A percentile compares a stretch with the other conserved stretches of the same genome.
Conservation (phyloP, 129 eudicot species). For the Flaveria bidentis region DNA sequence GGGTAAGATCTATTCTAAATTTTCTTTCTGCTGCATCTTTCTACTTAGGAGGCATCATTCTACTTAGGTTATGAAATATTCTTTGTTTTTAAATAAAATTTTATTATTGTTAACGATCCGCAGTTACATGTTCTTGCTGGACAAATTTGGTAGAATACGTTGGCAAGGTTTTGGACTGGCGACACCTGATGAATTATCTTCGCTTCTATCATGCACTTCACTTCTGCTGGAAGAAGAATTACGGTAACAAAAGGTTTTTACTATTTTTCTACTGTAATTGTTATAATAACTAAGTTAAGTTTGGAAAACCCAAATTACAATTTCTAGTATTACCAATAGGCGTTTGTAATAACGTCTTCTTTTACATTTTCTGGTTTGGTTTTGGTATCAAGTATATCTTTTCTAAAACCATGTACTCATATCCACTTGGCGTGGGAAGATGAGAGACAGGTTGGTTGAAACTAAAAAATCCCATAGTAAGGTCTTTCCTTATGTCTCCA, state of each 20-base stretch:
- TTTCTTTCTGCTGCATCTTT: too few species aligned
- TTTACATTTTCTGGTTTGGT: background rate
- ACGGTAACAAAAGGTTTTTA: constrained; percentile 6
- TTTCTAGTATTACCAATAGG: background rate
- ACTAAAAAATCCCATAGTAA: too few species aligned
- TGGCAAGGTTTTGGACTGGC: constrained; percentile 95
- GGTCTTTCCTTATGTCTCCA: too few species aligned
- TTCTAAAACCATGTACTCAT: too few species aligned
- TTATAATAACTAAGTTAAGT: constrained; percentile 1
- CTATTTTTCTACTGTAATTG: background rate
- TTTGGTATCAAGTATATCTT: background rate
- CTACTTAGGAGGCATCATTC: background rate
- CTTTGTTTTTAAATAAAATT: background rate
- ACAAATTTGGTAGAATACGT: constrained; percentile 86
- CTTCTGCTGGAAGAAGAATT: constrained; percentile 62
- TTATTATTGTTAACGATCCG: constrained; percentile 7
- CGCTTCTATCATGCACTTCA: constrained; percentile 79
- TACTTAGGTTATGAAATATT: background rate
- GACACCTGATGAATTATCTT: constrained; percentile 71
- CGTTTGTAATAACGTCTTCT: background rate
- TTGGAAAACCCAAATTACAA: background rate
- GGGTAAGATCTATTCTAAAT: constrained; percentile 52
- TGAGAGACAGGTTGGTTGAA: too few species aligned
- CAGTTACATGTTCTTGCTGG: constrained; percentile 85
- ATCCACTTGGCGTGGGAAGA: too few species aligned